phyloP scores from a whole-genome alignment of 768 basidiomycete genomes.

The Botryobasidium botryosum region DNA sequence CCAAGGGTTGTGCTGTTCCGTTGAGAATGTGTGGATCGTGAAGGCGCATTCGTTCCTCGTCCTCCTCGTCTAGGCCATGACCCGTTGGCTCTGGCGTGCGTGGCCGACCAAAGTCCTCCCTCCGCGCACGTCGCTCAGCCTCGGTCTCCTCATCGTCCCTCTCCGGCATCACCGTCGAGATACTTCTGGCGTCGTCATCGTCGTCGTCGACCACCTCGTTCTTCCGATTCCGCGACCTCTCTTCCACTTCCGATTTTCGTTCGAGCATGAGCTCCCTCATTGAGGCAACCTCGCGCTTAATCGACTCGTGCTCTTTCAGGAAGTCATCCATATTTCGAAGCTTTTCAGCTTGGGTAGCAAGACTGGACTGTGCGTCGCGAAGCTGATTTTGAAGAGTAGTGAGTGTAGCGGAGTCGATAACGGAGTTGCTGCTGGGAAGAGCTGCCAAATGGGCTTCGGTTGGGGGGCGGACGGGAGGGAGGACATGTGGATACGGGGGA shows the following conservation, averaged over 20 bases:
- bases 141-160: slow-evolving; percentile 51
- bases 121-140: slow-evolving; percentile 17
- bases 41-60: slow-evolving; percentile 21
- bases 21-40: not conserved
- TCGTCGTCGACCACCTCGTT: slow-evolving; percentile 19
- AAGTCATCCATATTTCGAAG: slow-evolving; percentile 62
- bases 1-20: slow-evolving; percentile 9
- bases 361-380: slow-evolving; percentile 61
- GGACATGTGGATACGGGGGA: slow-evolving; percentile 29
- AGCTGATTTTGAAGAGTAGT: slow-evolving; percentile 68
- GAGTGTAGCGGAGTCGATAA: slow-evolving; percentile 23
- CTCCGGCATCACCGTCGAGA: slow-evolving; percentile 48
- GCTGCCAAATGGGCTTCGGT: slow-evolving; percentile 14
- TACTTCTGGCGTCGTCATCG: slow-evolving; percentile 56
- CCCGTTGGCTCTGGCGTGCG: slow-evolving; percentile 65
- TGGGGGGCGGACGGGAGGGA: slow-evolving; percentile 47
- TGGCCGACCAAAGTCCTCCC: slow-evolving; percentile 45
- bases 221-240: not conserved
- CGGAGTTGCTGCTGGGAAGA: slow-evolving; percentile 12
- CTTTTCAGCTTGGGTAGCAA: slow-evolving; percentile 65
- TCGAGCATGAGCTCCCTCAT: slow-evolving; percentile 60
- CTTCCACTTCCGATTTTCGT: slow-evolving; percentile 35
- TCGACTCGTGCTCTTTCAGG: slow-evolving; percentile 64
- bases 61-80: slow-evolving; percentile 33
- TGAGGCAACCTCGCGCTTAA: slow-evolving; percentile 59